phyloP scores from a whole-genome alignment of 352 stramenopile species.

The Phytophthora sp. region DNA sequence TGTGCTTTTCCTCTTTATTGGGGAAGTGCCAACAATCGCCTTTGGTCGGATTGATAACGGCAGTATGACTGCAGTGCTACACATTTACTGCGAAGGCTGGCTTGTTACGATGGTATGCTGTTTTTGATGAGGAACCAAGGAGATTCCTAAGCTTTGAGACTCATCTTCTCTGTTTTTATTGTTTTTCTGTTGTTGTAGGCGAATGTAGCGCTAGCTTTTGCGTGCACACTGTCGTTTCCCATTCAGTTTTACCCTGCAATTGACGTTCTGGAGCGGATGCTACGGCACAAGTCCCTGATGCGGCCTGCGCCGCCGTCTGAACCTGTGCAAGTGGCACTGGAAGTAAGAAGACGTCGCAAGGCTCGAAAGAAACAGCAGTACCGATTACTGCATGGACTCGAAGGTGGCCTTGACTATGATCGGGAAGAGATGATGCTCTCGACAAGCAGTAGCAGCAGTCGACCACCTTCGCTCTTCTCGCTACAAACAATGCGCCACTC shows the following conservation, averaged over 20 bases:
- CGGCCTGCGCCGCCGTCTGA: conserved; percentile 40
- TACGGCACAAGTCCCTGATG: conserved; percentile 56
- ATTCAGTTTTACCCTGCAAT: conserved; percentile 86
- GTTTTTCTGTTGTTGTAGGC: conserved; percentile 41
- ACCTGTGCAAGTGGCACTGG: conserved; percentile 21
- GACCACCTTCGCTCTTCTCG: conserved; percentile 27
- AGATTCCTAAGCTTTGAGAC: background rate
- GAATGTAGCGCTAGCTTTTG: conserved; percentile 74
- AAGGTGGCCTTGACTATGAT: conserved; percentile 23
- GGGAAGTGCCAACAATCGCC: conserved; percentile 67
- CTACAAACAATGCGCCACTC: conserved; percentile 35
- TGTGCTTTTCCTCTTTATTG: conserved; percentile 79
- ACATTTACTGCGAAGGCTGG: conserved; percentile 74
- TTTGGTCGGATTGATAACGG: conserved; percentile 77
- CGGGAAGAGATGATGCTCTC: conserved; percentile 24
- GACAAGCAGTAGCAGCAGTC: conserved; percentile 20
- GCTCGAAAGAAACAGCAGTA: conserved; percentile 35
- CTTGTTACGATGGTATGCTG: conserved; percentile 58
- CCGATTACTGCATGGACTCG: conserved; percentile 24
- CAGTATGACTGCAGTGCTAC: conserved; percentile 81
- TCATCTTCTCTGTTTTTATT: conserved; percentile 3
- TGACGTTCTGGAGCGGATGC: conserved; percentile 68
- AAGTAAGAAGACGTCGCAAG: conserved; percentile 38
- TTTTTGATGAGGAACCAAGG: background rate
- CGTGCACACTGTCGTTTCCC: conserved; percentile 78